A percentile compares a stretch with the other conserved stretches of the same genome.
phyloP scores from a whole-genome alignment of 495 filamentous ascomycete genomes.

The Podospora pseudocomata region DNA sequence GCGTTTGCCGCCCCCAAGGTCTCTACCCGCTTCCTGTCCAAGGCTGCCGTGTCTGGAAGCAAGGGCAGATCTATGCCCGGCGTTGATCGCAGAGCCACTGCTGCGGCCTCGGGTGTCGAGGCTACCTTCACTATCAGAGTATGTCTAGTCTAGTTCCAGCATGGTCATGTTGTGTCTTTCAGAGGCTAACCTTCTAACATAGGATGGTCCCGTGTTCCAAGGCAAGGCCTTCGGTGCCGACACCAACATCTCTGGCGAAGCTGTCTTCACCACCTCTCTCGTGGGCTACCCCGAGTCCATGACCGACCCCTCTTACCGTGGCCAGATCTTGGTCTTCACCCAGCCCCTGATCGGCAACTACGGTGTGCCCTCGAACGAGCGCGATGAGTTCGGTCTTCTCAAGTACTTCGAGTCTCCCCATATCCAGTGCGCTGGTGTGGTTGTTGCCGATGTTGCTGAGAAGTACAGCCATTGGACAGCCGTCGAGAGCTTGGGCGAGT shows the following conservation, averaged over 20 bases:
- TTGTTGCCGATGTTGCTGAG: conserved; percentile 89
- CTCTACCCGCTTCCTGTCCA: conserved; percentile 50
- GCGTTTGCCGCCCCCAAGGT: conserved; percentile 37
- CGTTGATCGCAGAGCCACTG: conserved; percentile 46
- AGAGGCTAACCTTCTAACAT: conserved; percentile 13
- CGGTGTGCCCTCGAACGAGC: conserved; percentile 75
- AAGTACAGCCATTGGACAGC: conserved; percentile 98
- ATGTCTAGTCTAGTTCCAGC: conserved; percentile 27
- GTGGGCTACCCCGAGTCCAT: conserved; percentile 97
- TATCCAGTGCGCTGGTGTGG: conserved; percentile 92
- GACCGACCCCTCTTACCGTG: conserved; percentile 98
- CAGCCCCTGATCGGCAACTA: conserved; percentile 98
- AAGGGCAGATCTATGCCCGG: conserved; percentile 56
- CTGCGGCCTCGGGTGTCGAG: conserved; percentile 59
- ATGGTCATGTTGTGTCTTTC: not conserved
- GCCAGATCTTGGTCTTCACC: conserved; percentile 97
- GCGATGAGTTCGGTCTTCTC: conserved; percentile 73
- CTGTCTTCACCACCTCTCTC: conserved; percentile 89
- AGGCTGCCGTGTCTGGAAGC: conserved; percentile 54
- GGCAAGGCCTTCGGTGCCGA: conserved; percentile 91
- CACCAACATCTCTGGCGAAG: conserved; percentile 87
- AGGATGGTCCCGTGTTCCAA: conserved; percentile 87
- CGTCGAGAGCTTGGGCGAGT: conserved; percentile 85
- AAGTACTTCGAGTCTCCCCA: conserved; percentile 96
- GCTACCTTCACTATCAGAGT: conserved; percentile 94